Evolutionary conservation across 768 basidiomycete genomes (phyloP), one percentile per base, ranked within the genome.

Genomic region (Suillus spraguei): DNA sequence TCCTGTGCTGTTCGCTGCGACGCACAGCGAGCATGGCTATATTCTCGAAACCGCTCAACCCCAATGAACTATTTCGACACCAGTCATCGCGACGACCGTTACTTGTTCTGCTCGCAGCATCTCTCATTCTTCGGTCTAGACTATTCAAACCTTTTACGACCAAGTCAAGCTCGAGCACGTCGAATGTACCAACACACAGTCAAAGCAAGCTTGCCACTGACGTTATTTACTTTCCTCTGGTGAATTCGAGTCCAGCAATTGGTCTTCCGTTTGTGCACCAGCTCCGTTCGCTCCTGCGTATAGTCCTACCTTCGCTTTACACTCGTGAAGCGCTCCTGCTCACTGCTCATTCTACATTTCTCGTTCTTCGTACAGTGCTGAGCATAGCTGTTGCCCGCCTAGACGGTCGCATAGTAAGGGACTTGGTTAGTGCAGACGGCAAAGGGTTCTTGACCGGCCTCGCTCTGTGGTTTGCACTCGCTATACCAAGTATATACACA

Each of bases 401-500:
- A 2, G 97, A 99, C 70, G 97, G 97, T 14, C 79, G 87, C 60
- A 91, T 99, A 67, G 97, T 97, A 4, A 78, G 92, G 59, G 91
- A 95, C 74, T 78, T 99, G 64, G 95, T 94, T 49, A 92, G 87
- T 53, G 95, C 94, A 0, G 87, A 99, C 70, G 91, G 87, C 0
- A 82, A 82, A 59, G 95, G 94, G 0, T 98, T 98, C 72, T 67
- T 94, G 20, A 84, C 80, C 60, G 96, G 95, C 1, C 77, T 99
- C 1, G 90, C 80, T 0, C 80, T 93, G 61, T 99, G 97, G 97
- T 97, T 96, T 71, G 79, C 87, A 11, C 82, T 99, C 11, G 94
- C 95, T 2, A 82, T 99, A 32, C 97, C 97, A 0, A 94, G 92
- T 71, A 95, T 94, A 24, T 95, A 95, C 72, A 99, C 97, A 0